Evolutionary conservation across 208 protist genomes (phyloP), one percentile per base, ranked within the genome.

Genomic region (Balamuthia mandrillaris): DNA sequence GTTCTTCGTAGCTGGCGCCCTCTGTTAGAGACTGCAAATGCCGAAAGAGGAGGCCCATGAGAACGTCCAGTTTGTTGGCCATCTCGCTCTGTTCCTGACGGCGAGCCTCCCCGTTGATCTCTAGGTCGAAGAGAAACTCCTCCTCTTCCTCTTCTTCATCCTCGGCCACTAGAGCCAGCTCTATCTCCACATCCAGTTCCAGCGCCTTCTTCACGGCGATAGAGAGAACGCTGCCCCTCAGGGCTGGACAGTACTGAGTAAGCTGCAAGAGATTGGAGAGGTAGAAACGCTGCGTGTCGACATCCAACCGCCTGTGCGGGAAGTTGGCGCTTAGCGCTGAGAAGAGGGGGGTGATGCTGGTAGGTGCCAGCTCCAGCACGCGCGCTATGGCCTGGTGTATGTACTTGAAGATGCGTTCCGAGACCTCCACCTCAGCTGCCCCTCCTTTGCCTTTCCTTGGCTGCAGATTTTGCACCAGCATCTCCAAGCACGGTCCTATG

Each of bases 1-100:
- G 78, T n/a, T 72, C 35, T 41, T 51, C 41, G 12, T n/a, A 24
- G 35, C 58, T 56, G 1, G n/a, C 29, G 12, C 35, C 29, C 21
- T 18, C 35, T 29, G 66, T 60, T 27, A 41, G 18, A 29, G 33
- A 51, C 51, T 78, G n/a, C 35, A 85, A 85, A 24, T 7, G 44
- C n/a, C n/a, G n/a, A 49, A 85, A 85, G 14, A 85, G 29, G 49
- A 77, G 39, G 81, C 56, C 61, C 81, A 85, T 85, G 21, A 85
- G 29, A 14, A 35, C 61, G 39, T 85, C 81, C 18, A 85, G 65
- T 41, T 85, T 85, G 18, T 33, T 56, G 37, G 39, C 81, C 81
- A 84, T 84, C 41, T 84, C 78, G 31, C 41, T 33, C 42, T n/a
- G n/a, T n/a, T n/a, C n/a, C n/a, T n/a, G n/a, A n/a, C n/a, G n/a